Evolutionary conservation across 768 basidiomycete species (phyloP), one percentile per base, ranked within the genome.

Genomic region (Tricholoma saponaceum): DNA sequence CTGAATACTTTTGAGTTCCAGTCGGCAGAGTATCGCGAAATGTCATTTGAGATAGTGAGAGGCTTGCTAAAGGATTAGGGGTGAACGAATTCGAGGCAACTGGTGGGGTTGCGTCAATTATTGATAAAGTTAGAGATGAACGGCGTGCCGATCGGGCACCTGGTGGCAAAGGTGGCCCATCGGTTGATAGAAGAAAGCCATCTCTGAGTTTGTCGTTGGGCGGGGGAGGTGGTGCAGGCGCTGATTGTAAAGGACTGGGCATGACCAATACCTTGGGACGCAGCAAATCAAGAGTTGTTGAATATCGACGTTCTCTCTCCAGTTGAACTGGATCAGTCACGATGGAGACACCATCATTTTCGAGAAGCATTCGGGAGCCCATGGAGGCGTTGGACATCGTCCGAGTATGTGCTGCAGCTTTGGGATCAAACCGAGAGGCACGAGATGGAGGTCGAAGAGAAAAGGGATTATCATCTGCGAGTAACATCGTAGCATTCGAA

Each of bases 191-290:
- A 67, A 83, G 77, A 69, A 92, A 89, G 8, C 86, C 87, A 50
- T 83, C 83, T 49, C 78, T 74, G 30, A 76, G 64, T 39, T 68
- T 72, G 3, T 66, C 66, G 41, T 64, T 61, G 14, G 76, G 58
- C 44, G 74, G 65, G n/a, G 74, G 68, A 16, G 76, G 61, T 20
- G 72, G 60, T 35, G 70, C 64, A 16, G 74, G 66, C 16, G 71
- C 65, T 52, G 77, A 73, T 64, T 95, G 90, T 35, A 96, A 74
- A 1, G 92, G 91, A 59, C 88, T 89, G 9, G 95, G 95, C 95
- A 97, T 96, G 60, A 97, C 85, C 46, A 97, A 85, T n/a, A 94
- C 80, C 69, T 94, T 94, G 1, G 95, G 95, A 20, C 94, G 81
- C 63, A 96, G 78, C 44, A 96, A 76, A 30, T 94, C 90, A 56